Evolutionary conservation across 225 moss, liverwort and hornwort species (phyloP).

Genomic region (Marchantia polymorpha): DNA sequence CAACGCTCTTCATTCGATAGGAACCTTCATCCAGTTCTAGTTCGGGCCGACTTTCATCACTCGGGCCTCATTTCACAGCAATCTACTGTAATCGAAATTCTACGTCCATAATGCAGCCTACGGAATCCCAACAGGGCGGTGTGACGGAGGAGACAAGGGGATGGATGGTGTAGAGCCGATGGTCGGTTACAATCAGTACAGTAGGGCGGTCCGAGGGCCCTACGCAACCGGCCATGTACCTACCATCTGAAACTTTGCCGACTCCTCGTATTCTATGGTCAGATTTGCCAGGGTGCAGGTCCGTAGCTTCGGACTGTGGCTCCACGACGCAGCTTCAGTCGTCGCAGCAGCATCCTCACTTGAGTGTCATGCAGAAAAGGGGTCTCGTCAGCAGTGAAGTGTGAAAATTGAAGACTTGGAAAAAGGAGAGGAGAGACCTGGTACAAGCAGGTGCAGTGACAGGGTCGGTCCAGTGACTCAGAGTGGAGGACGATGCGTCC

Average conservation of each 20-base stretch:
- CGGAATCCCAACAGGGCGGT: no score
- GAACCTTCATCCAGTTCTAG: not conserved
- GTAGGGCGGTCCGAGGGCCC: not conserved
- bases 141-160: no score
- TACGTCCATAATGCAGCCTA: no score
- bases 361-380: not conserved
- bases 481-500: not conserved
- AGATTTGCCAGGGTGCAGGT: not conserved
- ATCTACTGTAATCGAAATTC: no score
- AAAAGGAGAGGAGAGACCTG: not conserved
- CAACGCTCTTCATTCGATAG: not conserved
- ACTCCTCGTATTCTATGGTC: not conserved
- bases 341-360: not conserved
- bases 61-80: not conserved
- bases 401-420: not conserved
- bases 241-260: not conserved
- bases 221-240: not conserved
- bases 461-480: not conserved
- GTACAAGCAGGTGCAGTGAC: not conserved
- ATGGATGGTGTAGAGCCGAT: not conserved
- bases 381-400: not conserved
- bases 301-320: not conserved
- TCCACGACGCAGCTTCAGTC: not conserved
- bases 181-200: not conserved
- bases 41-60: not conserved